Conservation (phyloP, 257 asterid species). For the Perilla frutescens region DNA sequence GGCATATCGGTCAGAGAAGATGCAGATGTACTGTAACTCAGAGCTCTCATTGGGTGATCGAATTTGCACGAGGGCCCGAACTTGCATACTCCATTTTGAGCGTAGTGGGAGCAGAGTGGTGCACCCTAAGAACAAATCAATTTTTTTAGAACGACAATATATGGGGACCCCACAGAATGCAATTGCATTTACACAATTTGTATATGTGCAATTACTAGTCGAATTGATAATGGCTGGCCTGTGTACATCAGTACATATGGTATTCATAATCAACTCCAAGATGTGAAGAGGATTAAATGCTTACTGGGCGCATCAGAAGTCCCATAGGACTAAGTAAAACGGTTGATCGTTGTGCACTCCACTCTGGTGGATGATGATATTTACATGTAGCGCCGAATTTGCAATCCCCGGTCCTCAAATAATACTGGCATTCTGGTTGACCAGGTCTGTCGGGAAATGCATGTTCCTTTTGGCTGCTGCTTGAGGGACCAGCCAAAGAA, state of each 20-base stretch:
- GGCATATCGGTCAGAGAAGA: conserved; percentile 93
- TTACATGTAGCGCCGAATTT: conserved; percentile 86
- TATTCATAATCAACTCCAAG: not conserved
- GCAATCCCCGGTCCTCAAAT: conserved; percentile 86
- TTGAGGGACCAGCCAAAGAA: conserved; percentile 63
- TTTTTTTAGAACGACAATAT: conserved; percentile 14
- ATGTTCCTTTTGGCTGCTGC: conserved; percentile 68
- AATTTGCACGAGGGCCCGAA: conserved; percentile 88
- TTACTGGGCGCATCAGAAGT: conserved; percentile 88
- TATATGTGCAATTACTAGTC: not conserved
- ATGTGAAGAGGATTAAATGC: conserved; percentile 24
- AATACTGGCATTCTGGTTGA: conserved; percentile 83
- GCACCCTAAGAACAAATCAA: conserved; percentile 57
- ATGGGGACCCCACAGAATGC: not conserved
- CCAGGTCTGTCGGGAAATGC: conserved; percentile 88
- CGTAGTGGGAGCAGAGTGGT: conserved; percentile 80
- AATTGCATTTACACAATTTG: not conserved
- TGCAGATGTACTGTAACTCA: conserved; percentile 82
- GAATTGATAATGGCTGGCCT: conserved; percentile 15
- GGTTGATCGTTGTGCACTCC: conserved; percentile 55
- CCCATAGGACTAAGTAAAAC: conserved; percentile 77
- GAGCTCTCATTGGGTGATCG: conserved; percentile 79
- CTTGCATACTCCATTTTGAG: conserved; percentile 82
- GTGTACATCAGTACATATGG: not conserved
- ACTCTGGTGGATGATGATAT: conserved; percentile 90